Base-by-base conservation (phyloP, 768 basidiomycete genomes). In the Suillus hirtellus region DNA sequence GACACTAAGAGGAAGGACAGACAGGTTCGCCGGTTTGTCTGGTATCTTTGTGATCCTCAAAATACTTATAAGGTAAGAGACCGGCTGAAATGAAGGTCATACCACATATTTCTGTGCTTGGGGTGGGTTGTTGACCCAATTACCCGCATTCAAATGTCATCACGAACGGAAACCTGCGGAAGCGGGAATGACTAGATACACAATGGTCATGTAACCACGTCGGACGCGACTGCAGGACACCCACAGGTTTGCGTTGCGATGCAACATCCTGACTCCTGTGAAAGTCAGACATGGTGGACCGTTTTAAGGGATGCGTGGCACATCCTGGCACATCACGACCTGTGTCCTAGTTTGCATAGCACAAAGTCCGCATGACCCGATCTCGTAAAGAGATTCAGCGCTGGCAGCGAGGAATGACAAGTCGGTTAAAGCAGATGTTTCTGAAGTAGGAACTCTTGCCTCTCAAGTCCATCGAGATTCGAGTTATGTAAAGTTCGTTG, bases 1-100 rank as follows among this genome's bases (percentile, higher is more conserved):
- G 24, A 40, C 21, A 40, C 24, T 15, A 27, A 56, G 38, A 56
- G 55, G 17, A 56, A 56, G 24, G 55, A 56, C 38, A 56, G 55
- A 17, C 38, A 17, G 15, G 27, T 27, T 27, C 27, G 27, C 27
- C 27, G 27, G 27, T 27, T 27, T 27, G 27, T 27, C 27, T 27
- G 27, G 27, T 27, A 27, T 27, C 27, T 27, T 27, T 27, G 27
- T 27, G 27, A 27, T 27, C 27, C 27, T 40, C 55, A 17, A 24
- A 14, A 40, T 15, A 24, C 37, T 56, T 56, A 56, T 56, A 56
- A 56, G 3, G 38, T 27, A 27, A 40, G 55, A 27, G 2, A 38
- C 17, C 9, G 21, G 38, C 4, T 1, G 21, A 40, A 56, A 40
- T 40, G 10, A 19, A 47, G 21, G 27, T 4, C 11, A 6, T 37